Percentiles rank a stretch among this genome's conserved stretches.
These are phyloP conservation scores for Panicum miliaceum DNA, from an alignment of 176 grass and related monocot genomes.

Conservation along the genomic window DNA sequence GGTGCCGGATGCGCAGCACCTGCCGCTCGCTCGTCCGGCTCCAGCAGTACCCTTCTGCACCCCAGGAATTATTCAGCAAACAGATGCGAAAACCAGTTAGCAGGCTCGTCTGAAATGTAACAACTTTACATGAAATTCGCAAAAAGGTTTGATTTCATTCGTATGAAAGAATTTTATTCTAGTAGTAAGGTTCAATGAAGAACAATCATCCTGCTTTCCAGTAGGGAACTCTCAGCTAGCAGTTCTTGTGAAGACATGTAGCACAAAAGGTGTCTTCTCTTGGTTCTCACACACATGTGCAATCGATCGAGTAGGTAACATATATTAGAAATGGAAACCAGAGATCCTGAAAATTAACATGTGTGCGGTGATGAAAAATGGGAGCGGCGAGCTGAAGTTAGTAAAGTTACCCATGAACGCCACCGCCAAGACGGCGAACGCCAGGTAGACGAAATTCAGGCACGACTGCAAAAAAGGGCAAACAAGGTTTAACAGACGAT, in stretches of 20 bases:
- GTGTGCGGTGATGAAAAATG: not conserved
- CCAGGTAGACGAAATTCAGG: conserved; percentile 89
- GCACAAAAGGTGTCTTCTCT: not conserved
- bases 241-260: not conserved
- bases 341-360: not conserved
- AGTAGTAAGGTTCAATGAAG: not conserved
- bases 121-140: not conserved
- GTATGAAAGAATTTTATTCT: not conserved
- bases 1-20: conserved; percentile 84
- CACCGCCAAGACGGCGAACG: conserved; percentile 79
- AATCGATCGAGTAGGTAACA: too few species aligned
- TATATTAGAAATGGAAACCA: not conserved
- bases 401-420: conserved; percentile 75
- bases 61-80: not conserved
- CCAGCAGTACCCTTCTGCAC: conserved; percentile 96
- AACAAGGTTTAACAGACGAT: not conserved
- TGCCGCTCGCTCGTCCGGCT: conserved; percentile 99
- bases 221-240: not conserved
- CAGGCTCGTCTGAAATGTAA: not conserved
- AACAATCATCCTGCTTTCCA: not conserved
- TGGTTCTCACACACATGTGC: not conserved
- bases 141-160: not conserved
- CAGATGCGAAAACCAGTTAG: not conserved
- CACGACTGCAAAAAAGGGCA: conserved; percentile 58
- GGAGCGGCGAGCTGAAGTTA: conserved; percentile 9